Conservation (phyloP, 208 protist species). For the Trichomonas tenax region DNA sequence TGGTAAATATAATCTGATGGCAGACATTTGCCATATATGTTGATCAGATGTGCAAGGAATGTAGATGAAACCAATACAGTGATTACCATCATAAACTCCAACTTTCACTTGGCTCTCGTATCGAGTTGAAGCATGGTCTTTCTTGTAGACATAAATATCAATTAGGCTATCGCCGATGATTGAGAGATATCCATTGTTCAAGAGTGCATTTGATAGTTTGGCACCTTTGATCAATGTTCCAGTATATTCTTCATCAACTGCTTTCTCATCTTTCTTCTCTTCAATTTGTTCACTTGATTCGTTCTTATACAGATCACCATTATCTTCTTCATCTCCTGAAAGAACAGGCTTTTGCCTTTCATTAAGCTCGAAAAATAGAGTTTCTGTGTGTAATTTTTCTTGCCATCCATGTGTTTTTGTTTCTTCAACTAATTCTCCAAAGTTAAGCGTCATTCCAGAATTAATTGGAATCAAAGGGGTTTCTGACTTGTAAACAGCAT, state of each 20-base stretch:
- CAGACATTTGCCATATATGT: background rate
- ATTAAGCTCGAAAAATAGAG: background rate
- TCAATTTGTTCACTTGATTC: background rate
- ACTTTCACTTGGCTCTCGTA: background rate
- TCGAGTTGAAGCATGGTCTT: background rate
- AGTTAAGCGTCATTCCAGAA: background rate
- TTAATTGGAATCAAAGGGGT: background rate
- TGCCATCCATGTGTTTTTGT: background rate
- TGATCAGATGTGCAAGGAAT: background rate
- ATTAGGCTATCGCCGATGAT: background rate
- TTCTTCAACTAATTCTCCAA: background rate
- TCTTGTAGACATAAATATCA: background rate
- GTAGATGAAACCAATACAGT: background rate
- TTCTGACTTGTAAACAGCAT: background rate
- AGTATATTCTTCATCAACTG: background rate
- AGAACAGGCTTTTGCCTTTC: background rate
- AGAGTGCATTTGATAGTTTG: background rate
- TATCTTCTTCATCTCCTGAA: background rate
- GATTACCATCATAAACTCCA: background rate
- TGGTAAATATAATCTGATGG: background rate
- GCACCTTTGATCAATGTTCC: background rate
- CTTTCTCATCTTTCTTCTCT: background rate
- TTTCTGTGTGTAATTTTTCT: background rate
- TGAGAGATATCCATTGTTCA: background rate
- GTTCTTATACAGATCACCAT: background rate